Evolutionary conservation across 73 alveolate genomes (phyloP), one percentile per base, ranked within the genome.

Genomic region (Stentor coeruleus): DNA sequence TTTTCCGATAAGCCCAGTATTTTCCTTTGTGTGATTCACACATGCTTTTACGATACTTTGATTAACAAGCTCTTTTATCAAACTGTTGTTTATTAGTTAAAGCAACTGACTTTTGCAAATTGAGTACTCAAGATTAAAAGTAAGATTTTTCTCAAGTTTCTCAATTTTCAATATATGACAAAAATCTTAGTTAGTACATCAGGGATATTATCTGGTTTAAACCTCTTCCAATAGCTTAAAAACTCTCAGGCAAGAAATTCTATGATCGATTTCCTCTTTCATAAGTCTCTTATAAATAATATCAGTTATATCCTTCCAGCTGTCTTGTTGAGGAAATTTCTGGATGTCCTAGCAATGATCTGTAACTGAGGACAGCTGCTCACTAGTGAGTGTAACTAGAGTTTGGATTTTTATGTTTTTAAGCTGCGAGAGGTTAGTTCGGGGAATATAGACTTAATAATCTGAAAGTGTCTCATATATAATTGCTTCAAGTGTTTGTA

Each of bases 321-420:
- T 83, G 88, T 59, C 93, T 74, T 31, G 84, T 14, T 37, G 55
- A 72, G 28, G 20, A 42, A 40, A 90, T 87, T 33, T 87, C 93
- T 1, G 87, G 37, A 4, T 74, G 77, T 3, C 42, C 15, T 76
- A 55, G 55, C 81, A 90, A 79, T 3, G 81, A 74, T 0, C 40
- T 3, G 74, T 89, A 87, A n/a, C 41, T 3, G 15, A 89, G 79
- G 1, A 79, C 59, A 72, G 83, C 82, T 1, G 76, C 31, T 60
- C 83, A 1, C 77, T 30, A 2, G 95, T 93, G 75, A 58, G 41
- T 37, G 87, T 83, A 39, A 83, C 82, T 15, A 89, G 55, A 3
- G 88, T 86, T 58, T 86, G 76, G 93, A 87, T 87, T 79, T 90
- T 86, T 3, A 90, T 87, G 59, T 90, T 90, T 73, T 90, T 90